Evolutionary conservation across 768 basidiomycete genomes (phyloP).

Genomic region (Auriscalpium orientale): DNA sequence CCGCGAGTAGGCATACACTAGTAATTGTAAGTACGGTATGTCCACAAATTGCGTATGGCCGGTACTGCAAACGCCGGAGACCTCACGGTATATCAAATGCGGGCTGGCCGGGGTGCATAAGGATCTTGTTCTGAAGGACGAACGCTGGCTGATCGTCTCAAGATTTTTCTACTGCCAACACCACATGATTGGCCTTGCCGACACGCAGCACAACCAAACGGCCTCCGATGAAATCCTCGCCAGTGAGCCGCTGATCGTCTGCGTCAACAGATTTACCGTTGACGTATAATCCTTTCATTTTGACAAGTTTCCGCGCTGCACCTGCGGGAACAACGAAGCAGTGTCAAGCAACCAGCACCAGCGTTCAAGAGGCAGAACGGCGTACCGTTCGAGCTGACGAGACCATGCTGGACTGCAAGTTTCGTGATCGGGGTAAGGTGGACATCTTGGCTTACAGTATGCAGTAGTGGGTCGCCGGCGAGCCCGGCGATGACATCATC

Average conservation of each 20-base stretch:
- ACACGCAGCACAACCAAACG: constrained; percentile 13
- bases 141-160: too few species aligned
- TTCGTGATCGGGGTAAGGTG: constrained; percentile 48
- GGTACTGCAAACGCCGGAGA: too few species aligned
- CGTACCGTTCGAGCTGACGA: constrained; percentile 45
- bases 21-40: too few species aligned
- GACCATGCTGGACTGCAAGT: constrained; percentile 49
- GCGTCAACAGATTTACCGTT: constrained; percentile 8
- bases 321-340: constrained; percentile 4
- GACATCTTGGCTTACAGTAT: constrained; percentile 43
- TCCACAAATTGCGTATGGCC: too few species aligned
- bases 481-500: constrained; percentile 56
- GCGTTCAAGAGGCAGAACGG: not conserved
- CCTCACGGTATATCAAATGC: too few species aligned
- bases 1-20: too few species aligned
- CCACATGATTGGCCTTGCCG: constrained; percentile 13
- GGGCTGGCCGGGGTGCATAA: too few species aligned
- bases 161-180: not conserved
- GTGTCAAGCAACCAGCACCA: too few species aligned
- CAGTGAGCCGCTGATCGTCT: not conserved
- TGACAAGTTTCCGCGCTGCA: constrained; percentile 9
- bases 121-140: too few species aligned
- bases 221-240: constrained; percentile 10
- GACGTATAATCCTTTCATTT: constrained; percentile 14
- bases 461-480: constrained; percentile 54